Base-by-base conservation (phyloP, 176 grass and related monocot genomes). In the Carex pumila region DNA sequence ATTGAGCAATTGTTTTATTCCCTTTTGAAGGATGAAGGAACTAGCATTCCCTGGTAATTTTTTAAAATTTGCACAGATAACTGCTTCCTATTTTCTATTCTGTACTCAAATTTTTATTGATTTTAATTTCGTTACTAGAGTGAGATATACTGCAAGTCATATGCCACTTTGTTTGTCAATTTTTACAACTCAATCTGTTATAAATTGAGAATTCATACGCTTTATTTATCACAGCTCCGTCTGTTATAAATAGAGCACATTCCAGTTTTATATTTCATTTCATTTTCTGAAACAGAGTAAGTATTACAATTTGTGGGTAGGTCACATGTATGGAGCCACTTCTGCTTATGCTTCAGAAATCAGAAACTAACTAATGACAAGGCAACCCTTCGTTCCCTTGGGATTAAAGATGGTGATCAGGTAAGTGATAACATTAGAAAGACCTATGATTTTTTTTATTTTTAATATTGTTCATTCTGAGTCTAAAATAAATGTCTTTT, bases 271-370 rank as follows among this genome's bases (percentile, higher is more conserved):
- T 54, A 77, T 77, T 31, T 77, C 13, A 56, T 15, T 77, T 77
- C 36, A 31, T 56, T 77, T 77, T 18, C 25, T 56, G 49, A 53
- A 56, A 56, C 50, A 77, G 12, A 54, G 1, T 77, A 77, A 77
- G 49, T 54, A 77, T 77, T 7, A 77, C 49, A 77, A 77, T 77
- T 77, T 77, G 13, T 77, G 12, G 39, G 3, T 84, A 94, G 95
- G 95, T 90, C 81, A 61, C 90, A 98, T 59, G 92, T 98, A 59
- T 98, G 95, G 95, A 88, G 92, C 81, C 92, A 98, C 82, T 98
- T 98, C 83, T 98, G 90, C 85, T 87, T 98, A 84, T 91, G 90
- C 78, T 92, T 85, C 83, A 87, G 89, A 83, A 87, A 89, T 59
- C 85, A 84, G 66, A 98, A 88, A 69, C 60, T 98, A 80, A 98